Percentiles rank a stretch among this genome's conserved stretches.
These are phyloP conservation scores for Coemansia guatemalensis DNA, from an alignment of 192 early-diverging fungal species.

Conservation along the genomic window DNA sequence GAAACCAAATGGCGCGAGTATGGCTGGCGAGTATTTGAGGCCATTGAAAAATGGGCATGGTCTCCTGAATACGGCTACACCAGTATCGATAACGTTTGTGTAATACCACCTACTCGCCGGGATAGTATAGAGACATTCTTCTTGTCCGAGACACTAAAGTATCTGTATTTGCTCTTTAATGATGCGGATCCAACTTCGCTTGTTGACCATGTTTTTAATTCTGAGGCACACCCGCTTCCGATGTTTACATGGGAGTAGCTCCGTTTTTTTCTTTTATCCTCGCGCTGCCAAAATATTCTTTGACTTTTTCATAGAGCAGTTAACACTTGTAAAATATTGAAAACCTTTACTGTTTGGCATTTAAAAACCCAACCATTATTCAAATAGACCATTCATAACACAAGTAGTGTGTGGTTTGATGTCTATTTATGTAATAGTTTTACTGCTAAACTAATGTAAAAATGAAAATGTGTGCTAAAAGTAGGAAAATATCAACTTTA, in stretches of 20 bases:
- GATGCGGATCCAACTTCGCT: slow-evolving; percentile 62
- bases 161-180: slow-evolving; percentile 83
- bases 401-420: background rate
- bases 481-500: no score
- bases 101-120: slow-evolving; percentile 21
- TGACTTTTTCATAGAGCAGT: no score
- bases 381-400: background rate
- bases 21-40: slow-evolving; percentile 80
- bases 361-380: slow-evolving; percentile 1
- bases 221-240: slow-evolving; percentile 86
- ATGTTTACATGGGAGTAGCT: slow-evolving; percentile 19
- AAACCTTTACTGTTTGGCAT: background rate
- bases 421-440: no score
- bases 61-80: slow-evolving; percentile 62
- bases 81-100: slow-evolving; percentile 38
- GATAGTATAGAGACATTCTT: slow-evolving; percentile 71
- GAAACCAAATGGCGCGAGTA: slow-evolving; percentile 72
- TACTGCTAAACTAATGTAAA: no score
- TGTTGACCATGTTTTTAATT: slow-evolving; percentile 89
- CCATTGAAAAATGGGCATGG: slow-evolving; percentile 72
- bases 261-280: background rate
- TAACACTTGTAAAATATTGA: no score
- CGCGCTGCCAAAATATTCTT: no score
- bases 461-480: no score
- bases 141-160: slow-evolving; percentile 93